phyloP scores from a whole-genome alignment of 2,329 filamentous ascomycete genomes.

The Aspergillus eucalypticola region DNA sequence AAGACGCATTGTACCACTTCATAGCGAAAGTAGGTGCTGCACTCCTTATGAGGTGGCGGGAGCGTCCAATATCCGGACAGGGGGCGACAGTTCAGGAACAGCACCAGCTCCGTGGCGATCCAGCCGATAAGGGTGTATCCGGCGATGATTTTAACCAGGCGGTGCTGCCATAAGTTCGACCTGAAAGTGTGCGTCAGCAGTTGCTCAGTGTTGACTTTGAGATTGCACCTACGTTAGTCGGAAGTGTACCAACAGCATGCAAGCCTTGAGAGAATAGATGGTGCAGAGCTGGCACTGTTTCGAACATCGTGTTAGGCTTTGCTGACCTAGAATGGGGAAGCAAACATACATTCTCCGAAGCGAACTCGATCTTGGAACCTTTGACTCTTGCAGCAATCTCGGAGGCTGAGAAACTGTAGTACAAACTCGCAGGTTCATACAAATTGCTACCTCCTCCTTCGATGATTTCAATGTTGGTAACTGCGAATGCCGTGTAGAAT shows the following conservation, averaged over 20 bases:
- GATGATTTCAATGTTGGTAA: slow-evolving; percentile 1
- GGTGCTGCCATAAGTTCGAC: slow-evolving; percentile 4
- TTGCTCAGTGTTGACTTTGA: neutral
- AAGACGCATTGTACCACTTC: neutral
- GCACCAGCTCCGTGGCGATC: slow-evolving; percentile 4
- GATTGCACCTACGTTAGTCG: neutral
- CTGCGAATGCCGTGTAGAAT: slow-evolving; percentile 5
- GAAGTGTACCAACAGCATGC: slow-evolving; percentile 9
- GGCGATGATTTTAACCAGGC: neutral
- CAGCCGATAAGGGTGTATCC: neutral
- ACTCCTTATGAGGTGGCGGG: neutral
- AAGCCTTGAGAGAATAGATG: slow-evolving; percentile 5
- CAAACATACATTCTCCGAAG: slow-evolving; percentile 1
- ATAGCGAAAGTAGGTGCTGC: slow-evolving; percentile 1
- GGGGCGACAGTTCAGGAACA: slow-evolving; percentile 4
- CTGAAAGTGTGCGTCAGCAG: neutral
- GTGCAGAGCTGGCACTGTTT: slow-evolving; percentile 7
- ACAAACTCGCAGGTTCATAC: neutral
- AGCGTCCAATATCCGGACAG: slow-evolving; percentile 3
- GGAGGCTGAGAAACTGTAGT: neutral
- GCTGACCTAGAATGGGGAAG: neutral
- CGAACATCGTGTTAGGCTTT: neutral
- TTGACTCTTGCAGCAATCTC: neutral
- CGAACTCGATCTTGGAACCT: slow-evolving; percentile 9
- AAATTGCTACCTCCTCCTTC: slow-evolving; percentile 5